Evolutionary conservation across 371 early-diverging fungal species (phyloP), one percentile per base, ranked within the genome.

Genomic region (Neoconidiobolus thromboides): DNA sequence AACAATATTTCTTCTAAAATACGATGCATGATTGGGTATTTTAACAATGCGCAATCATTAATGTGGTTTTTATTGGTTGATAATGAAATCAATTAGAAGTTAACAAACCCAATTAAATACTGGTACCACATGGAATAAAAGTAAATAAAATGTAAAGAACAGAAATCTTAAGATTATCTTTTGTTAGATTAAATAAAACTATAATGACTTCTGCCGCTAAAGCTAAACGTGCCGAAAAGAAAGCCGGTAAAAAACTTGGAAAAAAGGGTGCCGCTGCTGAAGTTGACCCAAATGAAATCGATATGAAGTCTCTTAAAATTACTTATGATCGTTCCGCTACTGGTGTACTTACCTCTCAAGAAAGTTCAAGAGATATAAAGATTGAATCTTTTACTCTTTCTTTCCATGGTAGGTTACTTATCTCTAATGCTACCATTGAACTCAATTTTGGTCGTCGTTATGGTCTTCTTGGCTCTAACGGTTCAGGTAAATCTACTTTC

Each of bases 401-500:
- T 62, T 96, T 85, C 79, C 89, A 86, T 72, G 93, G 93, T 52
- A 86, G 93, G 67, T 82, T 83, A 62, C 78, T 97, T 63, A 85
- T 97, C 68, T 77, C 85, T 63, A 95, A 95, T 69, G 85, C 96
- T 39, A 85, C 86, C 51, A 82, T 97, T 63, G 96, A 96, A 78
- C 82, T 97, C 69, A 97, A 95, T 81, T 93, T 86, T 76, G 96
- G 96, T 66, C 85, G 96, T 71, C 82, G 98, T 62, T 96, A 90
- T 69, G 98, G 95, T 70, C 81, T 99, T 51, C 76, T 97, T 50
- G 99, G 99, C 60, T 79, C 85, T 50, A 99, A 98, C 77, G 99
- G 99, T 50, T 85, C 86, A 60, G 99, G 99, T 64, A 99, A 99
- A 74, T 89, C 93, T 14, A 98, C 98, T 49, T 92, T 99, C 69